These are phyloP conservation scores for Sporobolomyces phaffii DNA, from an alignment of 768 basidiomycete species.

Conservation along the genomic window DNA sequence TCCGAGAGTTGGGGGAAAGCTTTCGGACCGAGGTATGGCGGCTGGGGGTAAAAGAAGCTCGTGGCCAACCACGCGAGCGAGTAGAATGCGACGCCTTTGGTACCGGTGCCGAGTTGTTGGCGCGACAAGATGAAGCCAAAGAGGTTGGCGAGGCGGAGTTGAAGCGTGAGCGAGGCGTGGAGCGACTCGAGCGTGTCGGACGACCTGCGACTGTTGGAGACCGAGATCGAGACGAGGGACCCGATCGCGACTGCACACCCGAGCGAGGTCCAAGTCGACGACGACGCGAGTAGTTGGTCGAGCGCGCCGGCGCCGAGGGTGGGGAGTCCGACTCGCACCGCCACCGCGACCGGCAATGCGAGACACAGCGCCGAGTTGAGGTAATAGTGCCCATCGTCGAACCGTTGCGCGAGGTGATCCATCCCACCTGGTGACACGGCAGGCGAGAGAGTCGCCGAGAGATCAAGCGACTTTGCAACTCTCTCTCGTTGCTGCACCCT, in stretches of 20 bases:
- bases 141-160: slow-evolving; percentile 25
- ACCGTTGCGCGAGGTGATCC: not conserved
- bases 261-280: not conserved
- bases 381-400: slow-evolving; percentile 28
- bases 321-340: too few species aligned
- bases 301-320: not conserved
- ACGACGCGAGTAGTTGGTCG: too few species aligned
- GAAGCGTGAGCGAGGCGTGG: slow-evolving; percentile 8
- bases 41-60: slow-evolving; percentile 32
- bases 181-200: slow-evolving; percentile 10
- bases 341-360: slow-evolving; percentile 11
- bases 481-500: not conserved
- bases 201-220: not conserved
- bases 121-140: slow-evolving; percentile 11
- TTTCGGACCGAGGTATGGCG: slow-evolving; percentile 21
- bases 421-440: not conserved
- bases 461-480: not conserved
- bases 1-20: not conserved
- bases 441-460: too few species aligned
- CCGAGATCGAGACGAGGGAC: not conserved
- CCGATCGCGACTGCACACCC: not conserved
- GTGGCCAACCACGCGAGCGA: slow-evolving; percentile 14
- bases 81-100: not conserved
- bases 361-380: slow-evolving; percentile 22
- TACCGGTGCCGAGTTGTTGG: not conserved